Percentiles rank a stretch among this genome's conserved stretches.
Evolutionary conservation across 164 flowering plant genomes (phyloP).

Genomic region (Nymphaea colorata): DNA sequence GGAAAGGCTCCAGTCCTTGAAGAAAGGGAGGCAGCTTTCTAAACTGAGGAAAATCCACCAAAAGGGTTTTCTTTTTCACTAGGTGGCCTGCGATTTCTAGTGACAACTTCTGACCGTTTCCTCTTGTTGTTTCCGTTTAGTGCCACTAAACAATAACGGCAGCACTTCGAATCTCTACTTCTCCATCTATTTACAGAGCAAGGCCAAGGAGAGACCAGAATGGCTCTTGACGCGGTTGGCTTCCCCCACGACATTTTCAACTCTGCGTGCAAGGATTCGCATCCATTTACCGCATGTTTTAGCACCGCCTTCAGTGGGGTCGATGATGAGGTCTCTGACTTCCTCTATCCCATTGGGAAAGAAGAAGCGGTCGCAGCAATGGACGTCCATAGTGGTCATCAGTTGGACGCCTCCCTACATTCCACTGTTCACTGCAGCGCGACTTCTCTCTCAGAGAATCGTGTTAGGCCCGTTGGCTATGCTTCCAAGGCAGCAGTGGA

Average conservation of each 20-base stretch:
- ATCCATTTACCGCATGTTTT: conserved; percentile 12
- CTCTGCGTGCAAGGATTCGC: conserved; percentile 26
- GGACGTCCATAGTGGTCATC: conserved; percentile 8
- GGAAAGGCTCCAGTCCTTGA: not conserved
- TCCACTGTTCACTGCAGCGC: conserved; percentile 1
- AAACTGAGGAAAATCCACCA: not conserved
- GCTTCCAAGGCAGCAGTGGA: not conserved
- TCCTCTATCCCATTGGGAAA: conserved; percentile 5
- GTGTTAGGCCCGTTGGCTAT: not conserved
- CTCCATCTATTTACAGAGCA: not conserved
- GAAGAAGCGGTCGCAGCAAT: conserved; percentile 7
- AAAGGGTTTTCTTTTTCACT: not conserved
- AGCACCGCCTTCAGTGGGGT: not conserved
- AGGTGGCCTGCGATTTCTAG: not conserved
- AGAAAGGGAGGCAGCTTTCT: not conserved
- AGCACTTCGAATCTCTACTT: not conserved
- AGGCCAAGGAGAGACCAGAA: conserved; percentile 4
- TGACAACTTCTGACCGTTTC: not conserved
- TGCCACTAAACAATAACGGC: not conserved
- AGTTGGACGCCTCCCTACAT: conserved; percentile 12
- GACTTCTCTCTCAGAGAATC: not conserved
- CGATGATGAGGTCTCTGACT: not conserved
- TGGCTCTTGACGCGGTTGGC: conserved; percentile 66
- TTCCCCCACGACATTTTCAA: conserved; percentile 36
- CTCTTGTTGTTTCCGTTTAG: not conserved